Conservation (phyloP, 805 yeast genomes). For the Metschnikowia cerradonensis region DNA sequence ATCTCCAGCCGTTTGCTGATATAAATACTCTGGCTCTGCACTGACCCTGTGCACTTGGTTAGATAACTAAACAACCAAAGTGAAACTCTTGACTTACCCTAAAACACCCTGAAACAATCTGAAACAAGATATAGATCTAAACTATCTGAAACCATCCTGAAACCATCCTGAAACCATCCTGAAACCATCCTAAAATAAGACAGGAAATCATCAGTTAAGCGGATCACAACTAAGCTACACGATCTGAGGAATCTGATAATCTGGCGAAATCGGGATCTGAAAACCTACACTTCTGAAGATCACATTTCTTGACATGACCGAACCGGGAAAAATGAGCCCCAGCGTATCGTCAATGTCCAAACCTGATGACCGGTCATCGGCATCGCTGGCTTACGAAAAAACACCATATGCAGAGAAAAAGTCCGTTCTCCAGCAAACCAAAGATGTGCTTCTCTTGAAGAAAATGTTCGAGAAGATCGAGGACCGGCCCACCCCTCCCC, state of each 20-base stretch:
- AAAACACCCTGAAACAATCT: too few species aligned
- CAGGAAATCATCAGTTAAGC: too few species aligned
- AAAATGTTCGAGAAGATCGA: slow-evolving; percentile 30
- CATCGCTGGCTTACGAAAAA: not conserved
- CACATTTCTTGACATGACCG: not conserved
- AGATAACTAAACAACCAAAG: too few species aligned
- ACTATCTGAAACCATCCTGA: too few species aligned
- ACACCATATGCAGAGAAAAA: slow-evolving; percentile 2
- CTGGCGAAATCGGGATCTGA: too few species aligned
- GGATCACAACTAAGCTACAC: too few species aligned
- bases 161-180: too few species aligned
- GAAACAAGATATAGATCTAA: too few species aligned
- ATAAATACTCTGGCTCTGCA: not conserved
- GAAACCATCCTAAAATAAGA: too few species aligned
- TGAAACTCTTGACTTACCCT: too few species aligned
- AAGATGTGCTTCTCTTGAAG: slow-evolving; percentile 14
- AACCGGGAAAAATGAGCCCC: not conserved
- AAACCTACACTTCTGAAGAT: too few species aligned
- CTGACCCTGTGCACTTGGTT: not conserved
- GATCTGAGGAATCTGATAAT: too few species aligned
- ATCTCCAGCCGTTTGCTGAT: slow-evolving; percentile 1
- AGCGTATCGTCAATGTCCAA: slow-evolving; percentile 4
- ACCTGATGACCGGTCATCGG: slow-evolving; percentile 5
- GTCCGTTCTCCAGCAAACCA: slow-evolving; percentile 8
- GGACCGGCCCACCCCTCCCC: slow-evolving; percentile 37